Evolutionary conservation across 108 stramenopile species (phyloP), one percentile per base, ranked within the genome.

Genomic region (Aurantiochytrium sp.): DNA sequence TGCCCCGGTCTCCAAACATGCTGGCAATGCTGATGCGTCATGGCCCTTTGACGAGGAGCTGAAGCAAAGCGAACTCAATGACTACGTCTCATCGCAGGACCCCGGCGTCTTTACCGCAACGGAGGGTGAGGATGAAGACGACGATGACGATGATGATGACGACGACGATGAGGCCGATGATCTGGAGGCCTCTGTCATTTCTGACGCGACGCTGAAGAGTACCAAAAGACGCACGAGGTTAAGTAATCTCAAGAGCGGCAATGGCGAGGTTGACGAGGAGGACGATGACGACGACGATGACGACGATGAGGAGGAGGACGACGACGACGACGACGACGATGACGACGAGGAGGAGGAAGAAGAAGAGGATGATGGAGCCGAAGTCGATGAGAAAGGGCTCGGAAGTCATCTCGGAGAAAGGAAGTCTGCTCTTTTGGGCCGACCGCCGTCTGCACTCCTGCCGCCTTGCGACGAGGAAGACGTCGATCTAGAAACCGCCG

Each of bases 231-330:
- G 50, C 17, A 52, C 50, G 50, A 52, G 50, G 50, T 8, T 17
- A 52, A 17, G 50, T 52, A 17, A 52, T 52, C 50, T 52, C 3
- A 17, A 65, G 10, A 19, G 19, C 27, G 59, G n/a, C 0, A 24
- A 81, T 48, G 73, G 32, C 42, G 73, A 81, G 6, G 39, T 30
- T 37, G 73, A 3, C 12, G 73, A 81, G 12, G 73, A 21, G 30
- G 73, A 81, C 24, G 73, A 81, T 41, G 73, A 81, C 15, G 73
- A 39, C n/a, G 73, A 81, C 12, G 73, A 81, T 27, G 73, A 81
- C 12, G 39, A 81, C 73, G 42, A 48, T 32, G 68, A 68, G 10
- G 68, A 68, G 10, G 73, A 39, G 24, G 69, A 41, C 73, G 73
- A 41, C 1, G 45, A 41, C 3, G 30, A 81, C 69, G 42, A 27